phyloP scores from a whole-genome alignment of 1,284 basidiomycete species.

The Ceratobasidium sp. region DNA sequence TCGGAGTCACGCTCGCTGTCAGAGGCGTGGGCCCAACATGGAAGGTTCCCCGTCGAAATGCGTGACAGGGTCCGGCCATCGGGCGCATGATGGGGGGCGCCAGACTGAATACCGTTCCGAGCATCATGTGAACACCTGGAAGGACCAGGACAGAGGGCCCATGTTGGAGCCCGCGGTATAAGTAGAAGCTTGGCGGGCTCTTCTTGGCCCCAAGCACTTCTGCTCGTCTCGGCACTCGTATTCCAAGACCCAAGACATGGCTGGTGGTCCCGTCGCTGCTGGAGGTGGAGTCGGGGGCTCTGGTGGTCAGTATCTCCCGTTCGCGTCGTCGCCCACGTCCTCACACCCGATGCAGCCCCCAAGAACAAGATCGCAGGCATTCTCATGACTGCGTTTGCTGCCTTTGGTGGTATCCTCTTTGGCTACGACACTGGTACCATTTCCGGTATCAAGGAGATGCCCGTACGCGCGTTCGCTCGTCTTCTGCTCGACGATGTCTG shows the following conservation, averaged over 20 bases:
- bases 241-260: constrained; percentile 26
- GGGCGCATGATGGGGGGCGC: neutral
- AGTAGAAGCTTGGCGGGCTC: constrained; percentile 23
- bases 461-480: constrained; percentile 37
- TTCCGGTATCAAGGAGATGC: constrained; percentile 47
- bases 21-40: neutral
- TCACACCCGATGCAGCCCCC: constrained; percentile 39
- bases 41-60: neutral
- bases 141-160: neutral
- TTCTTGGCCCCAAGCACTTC: constrained; percentile 22
- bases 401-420: constrained; percentile 58
- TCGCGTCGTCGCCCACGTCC: neutral
- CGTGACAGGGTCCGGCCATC: neutral
- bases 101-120: neutral
- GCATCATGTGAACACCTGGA: neutral
- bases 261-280: constrained; percentile 38
- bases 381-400: constrained; percentile 56
- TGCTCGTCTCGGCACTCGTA: neutral
- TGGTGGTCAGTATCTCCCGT: constrained; percentile 6
- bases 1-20: neutral
- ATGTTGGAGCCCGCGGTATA: neutral
- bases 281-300: constrained; percentile 40
- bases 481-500: constrained; percentile 39
- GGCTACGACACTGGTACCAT: constrained; percentile 47
- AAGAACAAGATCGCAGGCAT: constrained; percentile 34